A percentile compares a stretch with the other conserved stretches of the same genome.
These are phyloP conservation scores for Phyllosticta paracitricarpa DNA, from an alignment of 2,329 filamentous ascomycete species.

Conservation along the genomic window DNA sequence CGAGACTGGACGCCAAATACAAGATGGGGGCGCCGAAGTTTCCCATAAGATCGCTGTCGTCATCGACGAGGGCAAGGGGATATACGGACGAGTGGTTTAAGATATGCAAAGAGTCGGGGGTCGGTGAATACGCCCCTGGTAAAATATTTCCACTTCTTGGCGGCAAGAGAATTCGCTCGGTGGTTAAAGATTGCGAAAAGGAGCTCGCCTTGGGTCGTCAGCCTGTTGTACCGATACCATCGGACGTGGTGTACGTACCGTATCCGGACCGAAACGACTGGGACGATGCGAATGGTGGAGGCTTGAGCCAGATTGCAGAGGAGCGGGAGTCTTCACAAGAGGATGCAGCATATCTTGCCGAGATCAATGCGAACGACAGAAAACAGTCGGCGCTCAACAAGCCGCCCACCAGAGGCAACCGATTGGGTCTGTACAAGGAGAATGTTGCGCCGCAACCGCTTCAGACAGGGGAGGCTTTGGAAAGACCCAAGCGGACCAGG, in stretches of 20 bases:
- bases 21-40: constrained; percentile 38
- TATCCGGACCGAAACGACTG: constrained; percentile 31
- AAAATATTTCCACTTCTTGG: constrained; percentile 38
- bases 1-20: constrained; percentile 36
- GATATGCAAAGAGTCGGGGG: constrained; percentile 41
- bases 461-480: constrained; percentile 22
- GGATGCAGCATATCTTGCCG: constrained; percentile 27
- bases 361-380: constrained; percentile 38
- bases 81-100: constrained; percentile 42
- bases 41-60: constrained; percentile 24
- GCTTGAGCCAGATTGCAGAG: constrained; percentile 30
- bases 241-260: constrained; percentile 39
- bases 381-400: constrained; percentile 7
- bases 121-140: constrained; percentile 38
- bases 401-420: constrained; percentile 17
- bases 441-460: constrained; percentile 25
- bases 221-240: constrained; percentile 39
- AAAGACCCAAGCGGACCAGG: constrained; percentile 26
- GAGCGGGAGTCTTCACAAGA: constrained; percentile 31
- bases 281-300: constrained; percentile 22
- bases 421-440: constrained; percentile 25
- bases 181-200: constrained; percentile 40
- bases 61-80: constrained; percentile 21
- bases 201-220: constrained; percentile 38
- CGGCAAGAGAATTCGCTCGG: constrained; percentile 37